Base-by-base conservation (phyloP, 345 rosid species). In the Xanthoceras sorbifolium region DNA sequence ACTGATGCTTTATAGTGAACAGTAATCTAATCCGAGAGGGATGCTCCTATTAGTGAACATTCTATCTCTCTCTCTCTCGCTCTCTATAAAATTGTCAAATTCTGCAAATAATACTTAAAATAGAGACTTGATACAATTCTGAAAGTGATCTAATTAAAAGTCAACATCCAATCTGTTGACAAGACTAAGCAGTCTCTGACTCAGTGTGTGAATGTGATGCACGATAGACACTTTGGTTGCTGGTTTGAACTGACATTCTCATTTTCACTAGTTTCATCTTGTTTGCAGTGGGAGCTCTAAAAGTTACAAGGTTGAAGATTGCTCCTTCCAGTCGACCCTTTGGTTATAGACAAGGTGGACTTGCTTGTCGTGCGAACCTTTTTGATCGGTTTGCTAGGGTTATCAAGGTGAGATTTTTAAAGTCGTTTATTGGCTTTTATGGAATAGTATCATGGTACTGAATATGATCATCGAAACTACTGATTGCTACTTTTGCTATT, bases 331-430 rank as follows among this genome's bases (percentile, higher is more conserved):
- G 60, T 67, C 78, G 81, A 69, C 75, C 76, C 10, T 66, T 40
- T 62, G 77, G 86, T 73, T 73, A 76, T 66, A 60, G 88, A 76
- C 85, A 82, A 71, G 82, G 85, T 64, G 80, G 93, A 28, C 90
- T 89, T 77, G 83, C 82, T 57, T 78, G 82, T 36, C 91, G 88
- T 25, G 85, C 84, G 86, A 91, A 90, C 78, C 91, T 91, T 69
- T 91, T 91, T 75, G 90, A 90, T 68, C 86, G 97, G 71, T 88
- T 91, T 83, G 84, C 90, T 55, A 85, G 94, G 76, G 97, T 91
- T 80, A 78, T 90, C 62, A 91, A 88, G 92, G 97, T 91, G 73
- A 70, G 81, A 44, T 74, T 67, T 42, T 46, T 34, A 69, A 74
- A 75, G 22, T 26, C 74, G 32, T 67, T 75, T 15, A 18, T 63